phyloP scores from a whole-genome alignment of 352 stramenopile species.

The Pythium chondricola region DNA sequence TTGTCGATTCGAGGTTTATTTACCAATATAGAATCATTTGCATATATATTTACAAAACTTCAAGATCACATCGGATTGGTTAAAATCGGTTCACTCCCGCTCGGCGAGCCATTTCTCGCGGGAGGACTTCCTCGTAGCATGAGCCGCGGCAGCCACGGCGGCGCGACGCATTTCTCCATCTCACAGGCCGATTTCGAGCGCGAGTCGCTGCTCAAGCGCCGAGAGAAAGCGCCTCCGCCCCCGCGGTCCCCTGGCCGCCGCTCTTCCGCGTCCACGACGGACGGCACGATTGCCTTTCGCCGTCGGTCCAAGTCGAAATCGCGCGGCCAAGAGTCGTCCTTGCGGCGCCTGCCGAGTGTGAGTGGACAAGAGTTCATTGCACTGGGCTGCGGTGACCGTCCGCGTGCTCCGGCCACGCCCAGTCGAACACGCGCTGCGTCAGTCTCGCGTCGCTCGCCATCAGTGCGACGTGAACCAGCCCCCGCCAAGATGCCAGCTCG shows the following conservation, averaged over 20 bases:
- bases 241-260: conserved; percentile 4
- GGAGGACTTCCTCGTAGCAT: too few relatives aligned
- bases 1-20: too few relatives aligned
- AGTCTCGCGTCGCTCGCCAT: not conserved
- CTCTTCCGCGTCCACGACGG: not conserved
- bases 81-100: too few relatives aligned
- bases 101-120: too few relatives aligned
- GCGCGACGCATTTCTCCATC: conserved; percentile 38
- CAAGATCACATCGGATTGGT: too few relatives aligned
- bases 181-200: conserved; percentile 52
- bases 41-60: too few relatives aligned
- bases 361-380: conserved; percentile 41
- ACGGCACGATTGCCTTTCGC: conserved; percentile 27
- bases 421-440: not conserved
- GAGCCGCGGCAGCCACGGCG: not conserved
- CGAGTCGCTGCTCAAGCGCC: conserved; percentile 47
- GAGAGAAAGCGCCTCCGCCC: conserved; percentile 34
- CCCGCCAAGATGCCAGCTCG: not conserved
- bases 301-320: conserved; percentile 65
- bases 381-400: conserved; percentile 25
- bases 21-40: too few relatives aligned
- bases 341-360: conserved; percentile 17
- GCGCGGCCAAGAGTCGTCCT: conserved; percentile 18
- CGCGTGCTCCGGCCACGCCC: not conserved
- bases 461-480: not conserved